Evolutionary conservation across 208 protist species (phyloP).

Genomic region (Polymyxa betae): DNA sequence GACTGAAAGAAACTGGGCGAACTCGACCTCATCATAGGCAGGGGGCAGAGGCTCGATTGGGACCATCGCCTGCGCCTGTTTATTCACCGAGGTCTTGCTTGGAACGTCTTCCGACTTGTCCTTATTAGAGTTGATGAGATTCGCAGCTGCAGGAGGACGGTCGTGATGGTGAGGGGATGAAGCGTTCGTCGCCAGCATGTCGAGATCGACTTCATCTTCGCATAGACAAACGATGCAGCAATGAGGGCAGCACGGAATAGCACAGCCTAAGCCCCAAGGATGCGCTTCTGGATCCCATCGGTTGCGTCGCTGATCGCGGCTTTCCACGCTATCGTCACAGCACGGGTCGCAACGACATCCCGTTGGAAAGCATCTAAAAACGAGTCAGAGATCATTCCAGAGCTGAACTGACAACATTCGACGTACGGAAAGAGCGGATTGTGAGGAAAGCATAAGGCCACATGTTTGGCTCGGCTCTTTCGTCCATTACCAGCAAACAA

Average conservation of each 20-base stretch:
- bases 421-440: slow-evolving; percentile 14
- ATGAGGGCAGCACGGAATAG: background rate
- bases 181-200: too few relatives aligned
- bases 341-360: slow-evolving; percentile 52
- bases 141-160: too few relatives aligned
- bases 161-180: too few relatives aligned
- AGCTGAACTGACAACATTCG: background rate
- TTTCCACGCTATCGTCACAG: slow-evolving; percentile 27
- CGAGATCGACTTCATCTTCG: slow-evolving; percentile 46
- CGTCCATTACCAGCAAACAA: slow-evolving; percentile 9
- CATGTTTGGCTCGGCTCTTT: background rate
- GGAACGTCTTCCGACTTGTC: too few relatives aligned
- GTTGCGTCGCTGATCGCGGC: background rate
- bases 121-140: too few relatives aligned
- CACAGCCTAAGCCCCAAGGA: slow-evolving; percentile 5
- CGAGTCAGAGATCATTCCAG: background rate
- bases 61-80: too few relatives aligned
- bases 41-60: too few relatives aligned
- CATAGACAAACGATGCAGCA: slow-evolving; percentile 20
- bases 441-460: slow-evolving; percentile 34
- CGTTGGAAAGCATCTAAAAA: background rate
- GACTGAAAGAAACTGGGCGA: background rate
- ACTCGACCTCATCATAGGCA: background rate
- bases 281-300: slow-evolving; percentile 29
- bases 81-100: too few relatives aligned